Evolutionary conservation across 2,329 filamentous ascomycete species (phyloP).

Genomic region (Aureobasidium sp.): DNA sequence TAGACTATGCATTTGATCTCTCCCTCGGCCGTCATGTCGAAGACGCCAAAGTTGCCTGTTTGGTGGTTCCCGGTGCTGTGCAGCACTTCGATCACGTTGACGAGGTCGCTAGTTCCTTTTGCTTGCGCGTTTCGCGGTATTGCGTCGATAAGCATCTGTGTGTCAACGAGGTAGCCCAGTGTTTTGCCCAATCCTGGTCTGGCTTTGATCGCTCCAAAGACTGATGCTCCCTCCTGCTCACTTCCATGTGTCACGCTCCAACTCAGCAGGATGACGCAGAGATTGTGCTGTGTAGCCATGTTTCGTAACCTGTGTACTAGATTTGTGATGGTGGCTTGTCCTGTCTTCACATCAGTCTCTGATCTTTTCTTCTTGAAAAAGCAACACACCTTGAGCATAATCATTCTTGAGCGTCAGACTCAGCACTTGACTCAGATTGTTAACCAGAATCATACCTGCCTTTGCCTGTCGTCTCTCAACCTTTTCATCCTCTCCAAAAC

Average conservation of each 20-base stretch:
- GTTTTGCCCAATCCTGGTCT: constrained; percentile 35
- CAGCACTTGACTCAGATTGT: constrained; percentile 35
- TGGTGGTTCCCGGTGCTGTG: constrained; percentile 34
- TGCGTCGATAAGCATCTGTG: constrained; percentile 35
- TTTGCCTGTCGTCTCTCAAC: neutral
- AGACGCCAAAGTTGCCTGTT: constrained; percentile 34
- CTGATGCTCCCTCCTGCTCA: constrained; percentile 26
- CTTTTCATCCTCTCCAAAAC: neutral
- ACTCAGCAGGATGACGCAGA: constrained; percentile 38
- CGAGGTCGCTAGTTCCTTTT: constrained; percentile 21
- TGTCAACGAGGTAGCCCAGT: constrained; percentile 33
- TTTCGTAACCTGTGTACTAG: constrained; percentile 37
- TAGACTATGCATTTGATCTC: neutral
- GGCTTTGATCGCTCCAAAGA: constrained; percentile 34
- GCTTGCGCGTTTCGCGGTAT: constrained; percentile 26
- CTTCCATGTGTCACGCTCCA: constrained; percentile 19
- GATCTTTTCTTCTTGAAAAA: neutral
- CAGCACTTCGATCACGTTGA: constrained; percentile 39
- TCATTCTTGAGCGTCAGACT: constrained; percentile 33
- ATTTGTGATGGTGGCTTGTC: constrained; percentile 35
- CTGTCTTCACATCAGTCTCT: constrained; percentile 17
- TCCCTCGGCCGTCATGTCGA: constrained; percentile 18
- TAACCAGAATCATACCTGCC: constrained; percentile 33
- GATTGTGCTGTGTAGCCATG: constrained; percentile 31
- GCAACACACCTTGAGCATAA: constrained; percentile 28